phyloP scores from a whole-genome alignment of 2,329 filamentous ascomycete genomes.

The Sclerotinia spermophila region DNA sequence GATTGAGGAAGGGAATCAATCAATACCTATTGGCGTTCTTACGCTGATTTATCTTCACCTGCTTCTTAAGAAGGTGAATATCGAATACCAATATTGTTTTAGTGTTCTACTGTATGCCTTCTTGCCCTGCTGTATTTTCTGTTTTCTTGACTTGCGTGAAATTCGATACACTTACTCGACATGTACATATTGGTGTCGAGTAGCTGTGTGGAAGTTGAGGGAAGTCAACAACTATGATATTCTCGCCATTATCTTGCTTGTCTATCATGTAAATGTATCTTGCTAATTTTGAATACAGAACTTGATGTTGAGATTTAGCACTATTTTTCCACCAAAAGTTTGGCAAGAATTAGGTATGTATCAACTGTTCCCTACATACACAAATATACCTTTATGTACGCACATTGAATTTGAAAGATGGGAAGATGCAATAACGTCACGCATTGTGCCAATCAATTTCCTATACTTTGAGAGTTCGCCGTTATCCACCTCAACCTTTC shows the following conservation, averaged over 20 bases:
- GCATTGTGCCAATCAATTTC: not conserved
- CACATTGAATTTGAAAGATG: not conserved
- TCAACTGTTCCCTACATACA: not conserved
- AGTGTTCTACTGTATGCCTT: not conserved
- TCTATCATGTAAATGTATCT: not conserved
- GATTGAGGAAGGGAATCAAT: constrained; percentile 8
- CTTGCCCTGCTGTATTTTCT: not conserved
- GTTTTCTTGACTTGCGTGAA: not conserved
- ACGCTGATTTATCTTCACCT: not conserved
- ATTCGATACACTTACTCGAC: not conserved
- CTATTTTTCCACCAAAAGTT: not conserved
- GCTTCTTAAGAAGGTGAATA: not conserved
- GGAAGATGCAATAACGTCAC: not conserved
- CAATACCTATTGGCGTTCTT: constrained; percentile 11
- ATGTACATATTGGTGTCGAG: not conserved
- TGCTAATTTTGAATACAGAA: not conserved
- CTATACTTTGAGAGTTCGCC: not conserved
- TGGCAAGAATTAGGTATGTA: not conserved
- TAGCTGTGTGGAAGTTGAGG: not conserved
- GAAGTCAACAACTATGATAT: not conserved
- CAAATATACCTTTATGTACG: not conserved
- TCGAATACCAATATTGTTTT: constrained; percentile 7
- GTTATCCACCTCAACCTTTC: not conserved
- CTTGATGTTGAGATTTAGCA: not conserved
- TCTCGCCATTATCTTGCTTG: not conserved